Conservation (phyloP, 306 rosid species). For the Styphnolobium japonicum region DNA sequence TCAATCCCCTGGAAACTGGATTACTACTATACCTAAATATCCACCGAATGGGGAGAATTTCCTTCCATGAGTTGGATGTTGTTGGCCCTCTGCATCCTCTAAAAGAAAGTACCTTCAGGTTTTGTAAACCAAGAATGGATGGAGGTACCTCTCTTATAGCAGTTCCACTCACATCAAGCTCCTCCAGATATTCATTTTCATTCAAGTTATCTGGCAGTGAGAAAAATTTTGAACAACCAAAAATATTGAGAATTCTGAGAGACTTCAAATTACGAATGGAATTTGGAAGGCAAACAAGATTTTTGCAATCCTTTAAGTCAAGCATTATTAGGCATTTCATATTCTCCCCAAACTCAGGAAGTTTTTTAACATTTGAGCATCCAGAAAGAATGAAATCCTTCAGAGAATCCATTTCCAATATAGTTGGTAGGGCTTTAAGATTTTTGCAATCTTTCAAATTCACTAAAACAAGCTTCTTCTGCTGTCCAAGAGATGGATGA, state of each 20-base stretch:
- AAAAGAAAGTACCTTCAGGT: not conserved
- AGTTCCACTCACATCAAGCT: not conserved
- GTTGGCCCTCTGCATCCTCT: not conserved
- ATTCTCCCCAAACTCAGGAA: not conserved
- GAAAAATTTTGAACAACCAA: not conserved
- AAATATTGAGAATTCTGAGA: not conserved
- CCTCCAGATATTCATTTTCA: not conserved
- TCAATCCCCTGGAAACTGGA: not conserved
- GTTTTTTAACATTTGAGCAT: not conserved
- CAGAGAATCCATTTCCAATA: conserved; percentile 16
- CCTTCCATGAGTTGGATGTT: not conserved
- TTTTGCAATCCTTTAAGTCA: not conserved
- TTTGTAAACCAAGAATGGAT: no score
- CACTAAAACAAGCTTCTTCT: not conserved
- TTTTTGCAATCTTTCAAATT: not conserved
- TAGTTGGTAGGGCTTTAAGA: conserved; percentile 9
- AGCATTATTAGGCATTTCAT: not conserved
- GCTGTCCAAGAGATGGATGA: conserved; percentile 1
- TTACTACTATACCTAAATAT: not conserved
- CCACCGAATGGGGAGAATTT: not conserved
- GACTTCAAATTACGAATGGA: not conserved
- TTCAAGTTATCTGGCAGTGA: not conserved
- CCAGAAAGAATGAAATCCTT: not conserved
- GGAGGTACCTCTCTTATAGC: not conserved
- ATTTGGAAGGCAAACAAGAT: not conserved